Conservation (phyloP, 768 basidiomycete genomes). For the Tulasnella sp. region DNA sequence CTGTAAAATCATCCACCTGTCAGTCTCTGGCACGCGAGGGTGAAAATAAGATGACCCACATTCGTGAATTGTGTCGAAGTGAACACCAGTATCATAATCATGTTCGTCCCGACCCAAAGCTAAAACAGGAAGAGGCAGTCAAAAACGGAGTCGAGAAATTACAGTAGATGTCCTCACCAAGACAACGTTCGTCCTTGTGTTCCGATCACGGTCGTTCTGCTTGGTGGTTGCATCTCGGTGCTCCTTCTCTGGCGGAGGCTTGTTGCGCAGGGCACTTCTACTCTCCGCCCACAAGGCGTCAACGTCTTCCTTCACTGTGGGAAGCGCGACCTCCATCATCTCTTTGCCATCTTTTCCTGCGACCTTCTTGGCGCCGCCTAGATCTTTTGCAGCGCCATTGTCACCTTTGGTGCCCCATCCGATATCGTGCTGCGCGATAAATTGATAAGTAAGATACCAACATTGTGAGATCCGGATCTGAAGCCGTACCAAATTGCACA, state of each 20-base stretch:
- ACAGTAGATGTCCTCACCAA: slow-evolving; percentile 32
- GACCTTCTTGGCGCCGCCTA: slow-evolving; percentile 84
- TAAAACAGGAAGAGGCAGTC: not conserved
- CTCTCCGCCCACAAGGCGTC: slow-evolving; percentile 80
- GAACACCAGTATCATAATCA: slow-evolving; percentile 49
- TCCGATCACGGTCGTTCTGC: slow-evolving; percentile 77
- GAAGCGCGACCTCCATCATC: slow-evolving; percentile 75
- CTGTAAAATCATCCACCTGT: not conserved
- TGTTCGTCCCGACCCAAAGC: slow-evolving; percentile 70
- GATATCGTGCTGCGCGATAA: slow-evolving; percentile 18
- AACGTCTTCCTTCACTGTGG: slow-evolving; percentile 74
- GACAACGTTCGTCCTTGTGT: slow-evolving; percentile 76
- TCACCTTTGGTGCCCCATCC: slow-evolving; percentile 79
- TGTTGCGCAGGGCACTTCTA: slow-evolving; percentile 53
- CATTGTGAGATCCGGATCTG: no score
- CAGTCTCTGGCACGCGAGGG: not conserved
- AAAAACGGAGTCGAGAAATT: not conserved
- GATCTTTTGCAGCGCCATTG: slow-evolving; percentile 76
- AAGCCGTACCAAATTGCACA: slow-evolving; percentile 41
- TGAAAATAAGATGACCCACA: slow-evolving; percentile 14
- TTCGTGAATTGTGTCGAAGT: slow-evolving; percentile 62
- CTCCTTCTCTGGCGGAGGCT: slow-evolving; percentile 62
- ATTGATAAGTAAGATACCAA: slow-evolving; percentile 28
- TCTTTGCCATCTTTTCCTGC: slow-evolving; percentile 78
- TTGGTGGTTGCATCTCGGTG: slow-evolving; percentile 82